Base-by-base conservation (phyloP, 2,329 filamentous ascomycete genomes). In the Zymoseptoria tritici region DNA sequence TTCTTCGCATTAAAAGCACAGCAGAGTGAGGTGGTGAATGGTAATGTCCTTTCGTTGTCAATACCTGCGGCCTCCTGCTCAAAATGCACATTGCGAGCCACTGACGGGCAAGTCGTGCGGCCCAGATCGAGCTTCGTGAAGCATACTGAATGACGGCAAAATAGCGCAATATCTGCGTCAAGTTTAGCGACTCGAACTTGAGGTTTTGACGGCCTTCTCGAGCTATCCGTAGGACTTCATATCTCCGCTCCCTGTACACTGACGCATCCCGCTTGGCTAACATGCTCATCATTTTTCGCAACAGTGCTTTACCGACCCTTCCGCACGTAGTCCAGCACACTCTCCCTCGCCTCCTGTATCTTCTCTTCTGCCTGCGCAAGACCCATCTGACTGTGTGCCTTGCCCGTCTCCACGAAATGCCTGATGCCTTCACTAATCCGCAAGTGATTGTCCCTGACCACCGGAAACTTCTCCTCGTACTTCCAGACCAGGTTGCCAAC, bases 381-480 rank as follows among this genome's bases (percentile, higher is more conserved):
- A 54, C 85, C 85, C 73, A 91, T 82, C 67, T 87, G 80, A 54
- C 84, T 85, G 76, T 95, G 90, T 58, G 87, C 84, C 75, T 85
- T 85, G 57, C 89, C 89, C 63, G 90, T 90, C 74, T 84, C 80
- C 78, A 86, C 85, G 60, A 88, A 86, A 72, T 86, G 81, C 73
- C 84, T 79, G 62, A 92, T 80, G 52, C 85, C 81, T 70, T 90
- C 85, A 62, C 87, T 85, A 56, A 89, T 79, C 70, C 82, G 79
- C 62, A 93, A 68, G 77, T 99, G 94, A 59, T 89, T 84, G 68
- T 96, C 87, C 19, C 91, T 88, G 57, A 99, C 74, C 19, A 83
- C 88, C 4, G 94, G 94, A 72, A 92, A 89, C 70, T 83, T 85
- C 82, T 95, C 84, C 85, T 99, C 94, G 75, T 94, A 99, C 73